Base-by-base conservation (phyloP, 1,139 yeast genomes). In the Chernovozyma aurita region DNA sequence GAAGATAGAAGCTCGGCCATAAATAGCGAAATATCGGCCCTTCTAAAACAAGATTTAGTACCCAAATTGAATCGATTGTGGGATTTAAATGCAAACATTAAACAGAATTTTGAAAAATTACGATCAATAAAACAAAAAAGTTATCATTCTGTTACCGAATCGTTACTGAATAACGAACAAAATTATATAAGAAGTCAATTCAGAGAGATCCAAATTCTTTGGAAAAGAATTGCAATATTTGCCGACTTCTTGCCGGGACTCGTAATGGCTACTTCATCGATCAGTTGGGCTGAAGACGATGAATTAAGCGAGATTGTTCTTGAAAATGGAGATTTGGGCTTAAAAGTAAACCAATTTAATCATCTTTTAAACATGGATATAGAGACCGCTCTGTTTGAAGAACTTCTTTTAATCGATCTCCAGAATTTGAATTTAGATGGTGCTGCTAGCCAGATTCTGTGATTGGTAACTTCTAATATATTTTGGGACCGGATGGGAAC, bases 251-350 rank as follows among this genome's bases (percentile, higher is more conserved):
- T 61, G 13, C 44, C 61, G 4, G 61, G 59, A 17, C 56, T 64
- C 32, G 56, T 63, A 4, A 50, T 54, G 24, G 48, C 57, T 37
- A 50, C 50, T 26, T 50, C 54, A 25, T 44, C 47, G 44, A 59
- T 61, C 39, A 45, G 56, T 35, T 40, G 58, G 39, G 39, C 45
- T 3, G 35, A 45, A 0, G 62, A 64, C 38, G 51, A 51, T 5
- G 36, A 37, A 3, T 32, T 64, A 13, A 37, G 37, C 7, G 54
- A 57, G 3, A 51, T 61, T 2, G 46, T 66, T 2, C 39, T 59
- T 17, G 52, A 48, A 16, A 60, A 68, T 43, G 57, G 59, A 2
- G 53, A 53, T 31, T 47, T 52, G 40, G 40, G 21, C 25, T 11
- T n/a, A 22, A 22, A 22, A 22, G 25, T n/a, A 11, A 11, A 11